Conservation (phyloP, 176 grass and related monocot genomes). For the Canna indica region DNA sequence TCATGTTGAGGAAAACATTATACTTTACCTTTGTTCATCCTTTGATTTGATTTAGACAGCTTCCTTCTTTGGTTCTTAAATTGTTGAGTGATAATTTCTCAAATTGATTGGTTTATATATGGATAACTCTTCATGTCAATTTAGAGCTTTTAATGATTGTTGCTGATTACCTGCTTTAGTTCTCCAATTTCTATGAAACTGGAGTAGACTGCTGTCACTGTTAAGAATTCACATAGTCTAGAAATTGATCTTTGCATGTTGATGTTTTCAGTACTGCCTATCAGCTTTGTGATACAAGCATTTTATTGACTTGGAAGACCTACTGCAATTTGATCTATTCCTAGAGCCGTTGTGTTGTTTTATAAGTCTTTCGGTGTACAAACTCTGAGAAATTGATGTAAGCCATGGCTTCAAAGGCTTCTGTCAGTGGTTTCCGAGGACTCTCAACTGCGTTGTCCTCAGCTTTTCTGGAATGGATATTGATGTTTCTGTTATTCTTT, state of each 20-base stretch:
- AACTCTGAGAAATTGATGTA: slow-evolving; percentile 1
- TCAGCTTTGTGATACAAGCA: background rate
- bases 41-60: background rate
- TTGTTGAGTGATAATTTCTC: too few species aligned
- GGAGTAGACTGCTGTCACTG: background rate
- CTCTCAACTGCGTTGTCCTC: slow-evolving; percentile 39
- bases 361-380: background rate
- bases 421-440: background rate
- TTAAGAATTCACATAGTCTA: background rate
- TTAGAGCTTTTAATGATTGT: background rate
- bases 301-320: background rate
- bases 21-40: background rate
- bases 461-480: slow-evolving; percentile 62
- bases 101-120: too few species aligned
- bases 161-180: background rate
- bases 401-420: slow-evolving; percentile 7
- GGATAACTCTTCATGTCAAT: background rate
- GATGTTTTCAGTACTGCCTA: background rate
- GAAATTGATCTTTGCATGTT: background rate
- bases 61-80: background rate
- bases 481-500: slow-evolving; percentile 72
- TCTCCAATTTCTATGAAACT: background rate
- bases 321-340: background rate
- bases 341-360: background rate
- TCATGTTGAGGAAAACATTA: background rate